These are phyloP conservation scores for Herpotrichia juniperi DNA, from an alignment of 2,329 filamentous ascomycete species.

Conservation along the genomic window DNA sequence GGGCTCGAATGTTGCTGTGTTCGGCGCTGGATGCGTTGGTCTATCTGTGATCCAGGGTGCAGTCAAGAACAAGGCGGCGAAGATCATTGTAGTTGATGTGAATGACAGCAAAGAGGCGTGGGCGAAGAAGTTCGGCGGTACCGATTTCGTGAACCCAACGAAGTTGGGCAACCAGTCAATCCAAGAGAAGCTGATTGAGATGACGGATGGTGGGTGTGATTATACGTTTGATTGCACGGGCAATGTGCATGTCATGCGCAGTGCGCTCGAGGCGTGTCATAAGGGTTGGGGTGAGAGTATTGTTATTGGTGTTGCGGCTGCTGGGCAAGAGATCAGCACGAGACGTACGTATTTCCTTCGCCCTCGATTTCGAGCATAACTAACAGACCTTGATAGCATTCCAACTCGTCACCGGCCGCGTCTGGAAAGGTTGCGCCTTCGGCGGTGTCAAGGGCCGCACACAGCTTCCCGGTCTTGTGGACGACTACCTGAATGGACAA, in stretches of 20 bases:
- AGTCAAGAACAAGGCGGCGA: conserved; percentile 78
- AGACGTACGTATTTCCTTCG: conserved; percentile 69
- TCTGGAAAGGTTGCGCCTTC: conserved; percentile 98
- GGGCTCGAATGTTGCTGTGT: conserved; percentile 87
- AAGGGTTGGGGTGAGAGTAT: conserved; percentile 99
- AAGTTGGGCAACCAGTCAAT: conserved; percentile 74
- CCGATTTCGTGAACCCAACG: conserved; percentile 90
- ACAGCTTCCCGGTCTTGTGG: conserved; percentile 84
- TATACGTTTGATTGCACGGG: conserved; percentile 99
- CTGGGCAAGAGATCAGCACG: conserved; percentile 93
- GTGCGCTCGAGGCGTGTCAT: conserved; percentile 95
- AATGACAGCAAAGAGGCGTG: conserved; percentile 92
- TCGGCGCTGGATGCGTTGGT: conserved; percentile 95
- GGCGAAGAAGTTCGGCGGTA: conserved; percentile 93
- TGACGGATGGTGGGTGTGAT: conserved; percentile 97
- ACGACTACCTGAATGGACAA: conserved; percentile 85
- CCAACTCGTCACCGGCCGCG: conserved; percentile 96
- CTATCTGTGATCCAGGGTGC: conserved; percentile 94
- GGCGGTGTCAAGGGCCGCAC: conserved; percentile 97
- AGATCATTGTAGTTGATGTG: conserved; percentile 79
- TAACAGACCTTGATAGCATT: conserved; percentile 68
- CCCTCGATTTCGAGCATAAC: neutral
- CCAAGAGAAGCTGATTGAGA: conserved; percentile 91
- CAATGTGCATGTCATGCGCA: conserved; percentile 94
- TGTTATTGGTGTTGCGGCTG: conserved; percentile 95